These are phyloP conservation scores for Fusarium torulosum DNA, from an alignment of 2,329 filamentous ascomycete species.

Conservation along the genomic window DNA sequence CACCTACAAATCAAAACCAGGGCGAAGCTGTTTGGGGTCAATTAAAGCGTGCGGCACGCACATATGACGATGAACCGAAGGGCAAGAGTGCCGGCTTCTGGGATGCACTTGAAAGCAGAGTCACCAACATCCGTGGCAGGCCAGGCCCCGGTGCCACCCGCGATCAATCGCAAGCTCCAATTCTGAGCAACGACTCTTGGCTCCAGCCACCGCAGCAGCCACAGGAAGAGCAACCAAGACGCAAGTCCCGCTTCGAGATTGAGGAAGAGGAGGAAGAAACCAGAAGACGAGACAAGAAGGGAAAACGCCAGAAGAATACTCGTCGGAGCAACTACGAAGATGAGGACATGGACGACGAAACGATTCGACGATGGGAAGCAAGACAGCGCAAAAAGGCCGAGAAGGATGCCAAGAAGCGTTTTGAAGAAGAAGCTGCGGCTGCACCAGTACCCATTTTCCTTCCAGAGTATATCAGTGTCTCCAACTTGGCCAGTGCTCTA, in stretches of 20 bases:
- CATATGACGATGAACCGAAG: not conserved
- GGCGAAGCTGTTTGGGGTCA: conserved; percentile 44
- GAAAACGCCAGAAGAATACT: conserved; percentile 46
- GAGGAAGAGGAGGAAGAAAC: conserved; percentile 46
- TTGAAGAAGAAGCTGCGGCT: conserved; percentile 58
- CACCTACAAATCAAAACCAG: not conserved
- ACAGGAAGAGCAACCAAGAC: conserved; percentile 39
- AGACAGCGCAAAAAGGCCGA: conserved; percentile 59
- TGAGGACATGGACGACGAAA: conserved; percentile 57
- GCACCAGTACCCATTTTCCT: conserved; percentile 74
- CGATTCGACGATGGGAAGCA: conserved; percentile 53
- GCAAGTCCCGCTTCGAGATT: conserved; percentile 51
- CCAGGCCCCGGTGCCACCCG: not conserved
- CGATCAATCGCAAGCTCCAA: conserved; percentile 4
- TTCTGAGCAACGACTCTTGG: conserved; percentile 5
- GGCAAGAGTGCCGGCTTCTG: conserved; percentile 34
- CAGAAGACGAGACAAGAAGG: conserved; percentile 42
- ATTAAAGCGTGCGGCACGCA: conserved; percentile 39
- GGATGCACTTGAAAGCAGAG: conserved; percentile 45
- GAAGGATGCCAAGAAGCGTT: conserved; percentile 56
- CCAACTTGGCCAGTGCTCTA: conserved; percentile 81
- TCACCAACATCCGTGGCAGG: conserved; percentile 36
- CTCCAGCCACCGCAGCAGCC: conserved; percentile 11
- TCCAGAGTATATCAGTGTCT: conserved; percentile 92
- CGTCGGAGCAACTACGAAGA: conserved; percentile 45